phyloP scores from a whole-genome alignment of 257 asterid genomes.

The Primulina huaijiensis region DNA sequence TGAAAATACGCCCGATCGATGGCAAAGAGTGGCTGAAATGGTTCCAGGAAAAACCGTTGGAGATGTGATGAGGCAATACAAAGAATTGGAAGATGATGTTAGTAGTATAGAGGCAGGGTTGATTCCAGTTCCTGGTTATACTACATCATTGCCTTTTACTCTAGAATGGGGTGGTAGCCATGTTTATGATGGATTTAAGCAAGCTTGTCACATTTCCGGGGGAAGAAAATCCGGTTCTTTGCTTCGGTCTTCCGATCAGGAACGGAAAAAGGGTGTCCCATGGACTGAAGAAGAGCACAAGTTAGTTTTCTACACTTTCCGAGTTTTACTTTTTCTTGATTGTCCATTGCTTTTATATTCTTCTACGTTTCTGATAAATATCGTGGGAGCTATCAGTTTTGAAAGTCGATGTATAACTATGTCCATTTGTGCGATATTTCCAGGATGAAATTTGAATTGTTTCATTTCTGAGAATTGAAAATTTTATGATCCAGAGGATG shows the following conservation, averaged over 20 bases:
- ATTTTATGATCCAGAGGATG: not conserved
- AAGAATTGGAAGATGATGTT: conserved; percentile 83
- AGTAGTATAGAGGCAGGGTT: conserved; percentile 88
- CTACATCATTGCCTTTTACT: conserved; percentile 58
- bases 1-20: conserved; percentile 78
- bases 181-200: conserved; percentile 48
- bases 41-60: conserved; percentile 82
- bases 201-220: conserved; percentile 32
- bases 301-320: conserved; percentile 39
- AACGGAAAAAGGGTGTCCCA: conserved; percentile 89
- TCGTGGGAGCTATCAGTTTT: conserved; percentile 3
- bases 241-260: conserved; percentile 63
- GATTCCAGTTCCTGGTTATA: conserved; percentile 69
- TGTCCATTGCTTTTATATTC: conserved; percentile 8
- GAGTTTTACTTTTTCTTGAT: not conserved
- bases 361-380: not conserved
- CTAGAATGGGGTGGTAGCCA: conserved; percentile 70
- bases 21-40: conserved; percentile 86
- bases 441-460: conserved; percentile 1
- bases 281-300: conserved; percentile 98
- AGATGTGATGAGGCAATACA: conserved; percentile 78
- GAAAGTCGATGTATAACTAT: not conserved
- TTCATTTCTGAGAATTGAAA: not conserved
- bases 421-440: not conserved
- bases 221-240: conserved; percentile 47